Base-by-base conservation (phyloP, 73 alveolate genomes). In the Paramecium bursaria region DNA sequence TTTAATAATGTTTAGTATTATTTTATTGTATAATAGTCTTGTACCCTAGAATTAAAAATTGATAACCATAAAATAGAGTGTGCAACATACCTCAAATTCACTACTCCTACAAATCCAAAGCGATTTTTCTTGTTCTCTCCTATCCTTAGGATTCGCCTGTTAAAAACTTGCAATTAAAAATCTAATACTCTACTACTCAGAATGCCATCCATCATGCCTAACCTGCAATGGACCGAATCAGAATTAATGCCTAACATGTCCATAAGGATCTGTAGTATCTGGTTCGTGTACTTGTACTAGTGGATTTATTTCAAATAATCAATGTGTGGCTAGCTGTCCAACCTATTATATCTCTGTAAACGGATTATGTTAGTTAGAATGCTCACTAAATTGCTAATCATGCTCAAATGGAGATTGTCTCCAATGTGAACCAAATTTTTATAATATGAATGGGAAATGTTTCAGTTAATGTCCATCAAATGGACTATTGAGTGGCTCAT, bases 131-230 rank as follows among this genome's bases (percentile, higher is more conserved):
- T n/a, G n/a, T n/a, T n/a, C n/a, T n/a, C n/a, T n/a, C n/a, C n/a
- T n/a, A n/a, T n/a, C n/a, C n/a, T n/a, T n/a, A n/a, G n/a, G n/a
- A n/a, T n/a, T n/a, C n/a, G n/a, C n/a, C n/a, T n/a, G n/a, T n/a
- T n/a, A n/a, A n/a, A n/a, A n/a, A n/a, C n/a, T n/a, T n/a, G n/a
- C n/a, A n/a, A n/a, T n/a, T n/a, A n/a, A n/a, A n/a, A n/a, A n/a
- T n/a, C n/a, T n/a, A n/a, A n/a, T n/a, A n/a, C n/a, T n/a, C n/a
- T n/a, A n/a, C n/a, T n/a, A n/a, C n/a, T n/a, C n/a, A n/a, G n/a
- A n/a, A 57, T 57, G 76, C 14, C 52, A 57, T 57, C 21, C 17
- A 17, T 29, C 52, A n/a, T 57, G 76, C 4, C 49, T 57, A 11
- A 57, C 76, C 0, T 57, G 76, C 27, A 7, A 6, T 29, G 76